Evolutionary conservation across 108 stramenopile genomes (phyloP), one percentile per base, ranked within the genome.

Genomic region (Schizochytrium sp.): DNA sequence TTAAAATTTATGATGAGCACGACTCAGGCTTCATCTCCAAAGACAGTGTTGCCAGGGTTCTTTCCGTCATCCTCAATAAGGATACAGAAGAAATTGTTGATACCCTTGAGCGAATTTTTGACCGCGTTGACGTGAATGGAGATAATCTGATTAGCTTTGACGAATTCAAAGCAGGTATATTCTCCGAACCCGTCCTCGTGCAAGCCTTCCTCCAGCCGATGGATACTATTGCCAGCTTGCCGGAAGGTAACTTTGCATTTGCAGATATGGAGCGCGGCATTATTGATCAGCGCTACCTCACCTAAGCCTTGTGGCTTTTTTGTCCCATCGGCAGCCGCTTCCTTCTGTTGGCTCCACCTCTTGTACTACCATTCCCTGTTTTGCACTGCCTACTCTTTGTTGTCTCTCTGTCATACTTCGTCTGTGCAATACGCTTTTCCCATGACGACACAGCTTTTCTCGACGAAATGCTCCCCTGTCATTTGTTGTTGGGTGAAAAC

Each of bases 161-260:
- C 15, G 76, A 83, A 40, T 83, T 83, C 3, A 47, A 55, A 38
- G 76, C 76, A 10, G 76, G 76, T 42, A 83, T 83, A 13, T 83
- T 83, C n/a, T 47, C 76, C 45, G 76, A 83, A 53, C 76, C 76
- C 12, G 76, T 83, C 17, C 76, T 83, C 28, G 76, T 83, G 15
- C 76, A 83, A 42, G 76, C 76, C 10, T 83, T 83, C 55, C 28
- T 83, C 17, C 76, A 83, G 76, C 76, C 76, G 5, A 83, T 83
- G 76, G 76, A 83, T 53, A 47, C 47, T 1, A 56, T 83, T 40
- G 45, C 15, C 8, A 55, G 50, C 28, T n/a, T 83, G 49, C 76
- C 76, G 12, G 47, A 55, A 53, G 76, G 55, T 13, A 83, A 83
- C 53, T 83, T 83, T 83, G 53, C 76, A 17, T 55, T n/a, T 10